Conservation (phyloP, 495 filamentous ascomycete species). For the Tetracladium marchalianum region DNA sequence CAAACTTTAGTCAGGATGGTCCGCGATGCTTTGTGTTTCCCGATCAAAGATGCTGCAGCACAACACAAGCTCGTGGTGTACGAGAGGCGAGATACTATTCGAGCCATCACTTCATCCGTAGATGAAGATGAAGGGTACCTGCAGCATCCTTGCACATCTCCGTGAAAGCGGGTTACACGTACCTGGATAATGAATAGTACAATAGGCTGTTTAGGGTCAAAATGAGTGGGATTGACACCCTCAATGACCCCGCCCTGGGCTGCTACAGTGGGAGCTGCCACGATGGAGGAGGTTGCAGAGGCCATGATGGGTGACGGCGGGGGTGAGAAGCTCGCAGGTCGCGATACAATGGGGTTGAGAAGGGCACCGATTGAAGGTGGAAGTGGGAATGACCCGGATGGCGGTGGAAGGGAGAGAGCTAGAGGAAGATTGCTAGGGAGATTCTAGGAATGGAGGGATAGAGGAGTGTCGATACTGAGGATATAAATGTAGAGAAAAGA, state of each 20-base stretch:
- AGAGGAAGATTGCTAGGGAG: no score
- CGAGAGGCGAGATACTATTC: no score
- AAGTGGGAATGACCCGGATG: no score
- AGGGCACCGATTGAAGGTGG: no score
- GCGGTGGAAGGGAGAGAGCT: no score
- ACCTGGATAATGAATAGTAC: constrained; percentile 93
- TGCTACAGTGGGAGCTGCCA: constrained; percentile 25
- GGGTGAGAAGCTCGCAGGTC: no score
- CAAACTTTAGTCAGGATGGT: constrained; percentile 3
- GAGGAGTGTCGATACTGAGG: no score
- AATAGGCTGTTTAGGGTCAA: constrained; percentile 75
- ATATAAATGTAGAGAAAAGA: no score
- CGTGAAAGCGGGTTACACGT: constrained; percentile 9
- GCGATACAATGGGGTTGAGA: no score
- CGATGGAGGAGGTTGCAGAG: constrained; percentile 9
- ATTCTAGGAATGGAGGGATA: no score
- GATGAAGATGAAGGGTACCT: constrained; percentile 1
- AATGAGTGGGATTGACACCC: constrained; percentile 59
- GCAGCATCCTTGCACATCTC: neutral
- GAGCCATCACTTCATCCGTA: neutral
- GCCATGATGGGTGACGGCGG: no score
- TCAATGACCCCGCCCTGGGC: constrained; percentile 65
- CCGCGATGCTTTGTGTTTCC: neutral
- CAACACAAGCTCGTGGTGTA: neutral
- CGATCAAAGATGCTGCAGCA: neutral